Evolutionary conservation across 2,329 filamentous ascomycete species (phyloP).

Genomic region (Colletotrichum liriopes): DNA sequence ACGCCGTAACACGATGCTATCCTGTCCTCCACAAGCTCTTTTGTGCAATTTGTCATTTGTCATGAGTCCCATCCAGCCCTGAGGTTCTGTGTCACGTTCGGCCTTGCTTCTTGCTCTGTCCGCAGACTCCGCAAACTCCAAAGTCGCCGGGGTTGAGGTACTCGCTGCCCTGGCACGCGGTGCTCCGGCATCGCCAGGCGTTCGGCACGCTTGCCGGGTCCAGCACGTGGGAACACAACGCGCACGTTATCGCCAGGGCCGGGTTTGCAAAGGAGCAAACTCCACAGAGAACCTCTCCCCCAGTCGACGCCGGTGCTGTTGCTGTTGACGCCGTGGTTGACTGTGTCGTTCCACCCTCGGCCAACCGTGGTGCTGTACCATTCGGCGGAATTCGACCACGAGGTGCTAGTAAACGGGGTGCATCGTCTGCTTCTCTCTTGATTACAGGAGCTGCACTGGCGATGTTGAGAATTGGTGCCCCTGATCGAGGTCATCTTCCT

Average conservation of each 20-base stretch:
- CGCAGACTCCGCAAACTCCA: constrained; percentile 80
- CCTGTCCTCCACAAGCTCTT: background rate
- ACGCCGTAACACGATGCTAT: constrained; percentile 2
- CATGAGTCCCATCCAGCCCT: background rate
- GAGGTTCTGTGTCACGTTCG: constrained; percentile 23
- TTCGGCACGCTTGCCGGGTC: constrained; percentile 65
- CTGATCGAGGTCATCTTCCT: constrained; percentile 4
- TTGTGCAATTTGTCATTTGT: constrained; percentile 3
- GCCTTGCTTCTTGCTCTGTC: constrained; percentile 54
- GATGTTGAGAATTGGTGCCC: constrained; percentile 2
- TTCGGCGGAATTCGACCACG: constrained; percentile 3
- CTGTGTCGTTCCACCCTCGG: constrained; percentile 5
- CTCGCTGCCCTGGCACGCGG: constrained; percentile 66
- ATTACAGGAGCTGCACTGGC: constrained; percentile 14
- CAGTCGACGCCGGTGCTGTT: constrained; percentile 1
- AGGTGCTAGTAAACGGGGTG: background rate
- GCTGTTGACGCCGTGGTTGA: constrained; percentile 20
- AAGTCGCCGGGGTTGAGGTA: constrained; percentile 81
- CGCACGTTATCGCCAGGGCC: constrained; percentile 70
- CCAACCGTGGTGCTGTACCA: background rate
- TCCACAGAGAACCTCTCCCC: constrained; percentile 59
- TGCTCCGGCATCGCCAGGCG: constrained; percentile 76
- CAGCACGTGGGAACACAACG: constrained; percentile 80
- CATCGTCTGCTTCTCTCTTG: constrained; percentile 20
- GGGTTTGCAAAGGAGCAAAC: constrained; percentile 80